Evolutionary conservation across 306 rosid species (phyloP).

Genomic region (Crotalaria pallida): DNA sequence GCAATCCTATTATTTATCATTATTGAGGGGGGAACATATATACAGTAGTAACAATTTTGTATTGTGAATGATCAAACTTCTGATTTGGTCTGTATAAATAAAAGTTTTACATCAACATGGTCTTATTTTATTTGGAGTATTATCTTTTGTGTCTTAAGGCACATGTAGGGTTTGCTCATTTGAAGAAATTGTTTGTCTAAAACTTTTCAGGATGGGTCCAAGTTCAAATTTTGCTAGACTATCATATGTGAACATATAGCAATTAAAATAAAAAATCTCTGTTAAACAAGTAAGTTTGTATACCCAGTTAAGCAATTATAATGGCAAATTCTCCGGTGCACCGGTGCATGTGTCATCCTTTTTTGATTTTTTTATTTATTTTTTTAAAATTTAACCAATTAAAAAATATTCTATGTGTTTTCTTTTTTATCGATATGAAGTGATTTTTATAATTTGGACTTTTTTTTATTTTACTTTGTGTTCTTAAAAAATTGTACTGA

Average conservation of each 20-base stretch:
- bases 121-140: not conserved
- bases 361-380: too few relatives aligned
- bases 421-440: too few relatives aligned
- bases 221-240: not conserved
- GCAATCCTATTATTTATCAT: conserved; percentile 9
- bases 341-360: too few relatives aligned
- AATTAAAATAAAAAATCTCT: not conserved
- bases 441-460: too few relatives aligned
- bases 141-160: not conserved
- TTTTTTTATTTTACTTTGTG: too few relatives aligned
- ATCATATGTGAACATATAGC: too few relatives aligned
- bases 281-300: not conserved
- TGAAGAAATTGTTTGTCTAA: not conserved
- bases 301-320: too few relatives aligned
- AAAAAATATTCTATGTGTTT: too few relatives aligned
- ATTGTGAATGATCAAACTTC: not conserved
- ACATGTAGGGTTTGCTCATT: not conserved
- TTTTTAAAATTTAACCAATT: too few relatives aligned
- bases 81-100: not conserved
- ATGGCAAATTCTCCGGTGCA: too few relatives aligned
- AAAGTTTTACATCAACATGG: not conserved
- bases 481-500: too few relatives aligned
- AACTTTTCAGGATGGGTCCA: not conserved
- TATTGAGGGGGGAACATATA: not conserved
- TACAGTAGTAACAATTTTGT: not conserved